phyloP scores from a whole-genome alignment of 2,329 filamentous ascomycete genomes.

The Neonectria ditissima region DNA sequence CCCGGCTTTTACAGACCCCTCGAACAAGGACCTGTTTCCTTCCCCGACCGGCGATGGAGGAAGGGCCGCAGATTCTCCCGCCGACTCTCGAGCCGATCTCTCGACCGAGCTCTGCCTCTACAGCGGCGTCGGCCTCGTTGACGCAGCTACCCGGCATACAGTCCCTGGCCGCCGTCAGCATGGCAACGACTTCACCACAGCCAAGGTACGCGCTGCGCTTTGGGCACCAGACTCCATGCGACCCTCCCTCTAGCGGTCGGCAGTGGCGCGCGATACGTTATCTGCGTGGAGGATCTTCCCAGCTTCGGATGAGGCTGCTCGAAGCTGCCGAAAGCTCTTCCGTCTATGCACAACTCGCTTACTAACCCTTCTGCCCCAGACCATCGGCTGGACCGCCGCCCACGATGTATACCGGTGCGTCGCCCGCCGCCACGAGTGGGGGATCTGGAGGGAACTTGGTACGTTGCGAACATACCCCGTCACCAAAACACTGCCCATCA shows the following conservation, averaged over 20 bases:
- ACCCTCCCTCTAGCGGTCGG: conserved; percentile 10
- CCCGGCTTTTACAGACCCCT: conserved; percentile 12
- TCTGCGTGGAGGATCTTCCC: conserved; percentile 10
- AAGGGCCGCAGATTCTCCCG: conserved; percentile 55
- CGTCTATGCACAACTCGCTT: conserved; percentile 22
- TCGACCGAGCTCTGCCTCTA: conserved; percentile 62
- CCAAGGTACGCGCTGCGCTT: conserved; percentile 55
- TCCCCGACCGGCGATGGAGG: conserved; percentile 57
- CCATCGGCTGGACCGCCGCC: conserved; percentile 37
- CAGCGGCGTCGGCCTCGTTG: conserved; percentile 55
- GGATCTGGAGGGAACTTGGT: conserved; percentile 56
- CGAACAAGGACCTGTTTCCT: conserved; percentile 15
- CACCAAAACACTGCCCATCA: conserved; percentile 18
- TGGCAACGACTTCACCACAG: conserved; percentile 56
- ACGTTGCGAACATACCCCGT: conserved; percentile 42
- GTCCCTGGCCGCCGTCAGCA: conserved; percentile 57
- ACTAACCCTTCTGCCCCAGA: conserved; percentile 37
- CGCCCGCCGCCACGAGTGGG: conserved; percentile 56
- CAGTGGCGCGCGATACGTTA: conserved; percentile 26
- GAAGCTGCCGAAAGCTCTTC: conserved; percentile 8
- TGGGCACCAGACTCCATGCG: conserved; percentile 6
- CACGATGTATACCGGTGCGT: conserved; percentile 47
- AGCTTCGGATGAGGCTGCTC: conserved; percentile 3
- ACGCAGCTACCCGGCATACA: conserved; percentile 61
- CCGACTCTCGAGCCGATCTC: conserved; percentile 61